Conservation (phyloP, 805 yeast genomes). For the Starmerella powellii region DNA sequence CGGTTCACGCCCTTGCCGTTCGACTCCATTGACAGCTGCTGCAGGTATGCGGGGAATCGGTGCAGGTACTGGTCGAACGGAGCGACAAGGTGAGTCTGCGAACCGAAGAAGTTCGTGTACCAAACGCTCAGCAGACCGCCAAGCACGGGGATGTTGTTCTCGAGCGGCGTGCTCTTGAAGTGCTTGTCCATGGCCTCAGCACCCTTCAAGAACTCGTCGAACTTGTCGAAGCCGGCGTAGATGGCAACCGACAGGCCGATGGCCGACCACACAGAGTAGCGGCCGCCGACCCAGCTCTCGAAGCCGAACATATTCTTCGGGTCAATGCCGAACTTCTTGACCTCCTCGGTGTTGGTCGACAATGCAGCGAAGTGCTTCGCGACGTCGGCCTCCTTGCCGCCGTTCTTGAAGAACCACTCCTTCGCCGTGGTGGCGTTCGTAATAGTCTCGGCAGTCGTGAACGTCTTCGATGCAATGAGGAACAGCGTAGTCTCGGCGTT, state of each 20-base stretch:
- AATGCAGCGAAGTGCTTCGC: conserved; percentile 97
- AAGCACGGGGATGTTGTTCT: conserved; percentile 79
- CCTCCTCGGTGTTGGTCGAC: conserved; percentile 86
- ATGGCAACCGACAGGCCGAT: conserved; percentile 92
- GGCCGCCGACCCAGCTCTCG: conserved; percentile 98
- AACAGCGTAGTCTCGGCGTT: conserved; percentile 81
- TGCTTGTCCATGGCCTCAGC: conserved; percentile 96
- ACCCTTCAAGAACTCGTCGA: conserved; percentile 84
- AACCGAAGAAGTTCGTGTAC: conserved; percentile 97
- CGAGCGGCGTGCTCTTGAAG: conserved; percentile 71
- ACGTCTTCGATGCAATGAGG: conserved; percentile 89
- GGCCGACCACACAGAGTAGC: conserved; percentile 99
- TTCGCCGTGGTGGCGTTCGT: conserved; percentile 95
- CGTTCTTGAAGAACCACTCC: conserved; percentile 74
- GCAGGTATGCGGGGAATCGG: conserved; percentile 98
- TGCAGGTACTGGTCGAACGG: conserved; percentile 98
- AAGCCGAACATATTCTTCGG: conserved; percentile 97
- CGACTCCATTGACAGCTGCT: conserved; percentile 97
- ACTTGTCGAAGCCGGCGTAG: conserved; percentile 91
- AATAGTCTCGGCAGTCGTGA: conserved; percentile 96
- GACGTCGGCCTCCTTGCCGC: conserved; percentile 56
- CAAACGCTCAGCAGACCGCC: conserved; percentile 93
- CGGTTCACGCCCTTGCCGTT: conserved; percentile 97
- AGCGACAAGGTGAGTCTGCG: conserved; percentile 96
- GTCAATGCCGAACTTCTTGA: conserved; percentile 91